A percentile compares a stretch with the other conserved stretches of the same genome.
Conservation (phyloP, 768 basidiomycete genomes). For the Tricholoma saponaceum region DNA sequence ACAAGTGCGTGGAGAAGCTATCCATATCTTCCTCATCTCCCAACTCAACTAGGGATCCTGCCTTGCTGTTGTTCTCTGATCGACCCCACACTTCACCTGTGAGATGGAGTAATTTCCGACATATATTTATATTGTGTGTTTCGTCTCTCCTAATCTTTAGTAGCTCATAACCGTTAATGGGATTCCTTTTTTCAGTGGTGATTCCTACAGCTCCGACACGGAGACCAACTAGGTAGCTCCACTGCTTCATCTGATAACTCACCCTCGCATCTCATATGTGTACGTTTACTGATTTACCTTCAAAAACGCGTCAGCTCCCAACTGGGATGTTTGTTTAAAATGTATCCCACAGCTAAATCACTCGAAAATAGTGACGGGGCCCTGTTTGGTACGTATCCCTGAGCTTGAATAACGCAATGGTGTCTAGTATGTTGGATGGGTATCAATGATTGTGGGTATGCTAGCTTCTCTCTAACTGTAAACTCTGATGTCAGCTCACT, state of each 20-base stretch:
- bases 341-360: background rate
- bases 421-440: constrained; percentile 5
- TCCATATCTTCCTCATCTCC: background rate
- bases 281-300: too few species aligned
- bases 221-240: constrained; percentile 1
- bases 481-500: too few species aligned
- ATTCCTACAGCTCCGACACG: constrained; percentile 9
- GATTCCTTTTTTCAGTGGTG: background rate
- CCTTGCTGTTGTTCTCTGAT: background rate
- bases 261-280: background rate
- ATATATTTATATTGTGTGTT: background rate
- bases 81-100: background rate
- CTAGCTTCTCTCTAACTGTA: too few species aligned
- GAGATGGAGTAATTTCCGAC: background rate
- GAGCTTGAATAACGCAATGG: background rate
- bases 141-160: background rate
- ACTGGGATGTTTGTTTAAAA: background rate
- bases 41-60: background rate
- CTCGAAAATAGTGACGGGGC: background rate
- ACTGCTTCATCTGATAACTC: background rate
- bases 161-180: too few species aligned
- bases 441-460: constrained; percentile 10
- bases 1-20: background rate
- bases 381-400: constrained; percentile 3
- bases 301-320: background rate